Evolutionary conservation across 306 rosid genomes (phyloP).

Genomic region (Styphnolobium japonicum): DNA sequence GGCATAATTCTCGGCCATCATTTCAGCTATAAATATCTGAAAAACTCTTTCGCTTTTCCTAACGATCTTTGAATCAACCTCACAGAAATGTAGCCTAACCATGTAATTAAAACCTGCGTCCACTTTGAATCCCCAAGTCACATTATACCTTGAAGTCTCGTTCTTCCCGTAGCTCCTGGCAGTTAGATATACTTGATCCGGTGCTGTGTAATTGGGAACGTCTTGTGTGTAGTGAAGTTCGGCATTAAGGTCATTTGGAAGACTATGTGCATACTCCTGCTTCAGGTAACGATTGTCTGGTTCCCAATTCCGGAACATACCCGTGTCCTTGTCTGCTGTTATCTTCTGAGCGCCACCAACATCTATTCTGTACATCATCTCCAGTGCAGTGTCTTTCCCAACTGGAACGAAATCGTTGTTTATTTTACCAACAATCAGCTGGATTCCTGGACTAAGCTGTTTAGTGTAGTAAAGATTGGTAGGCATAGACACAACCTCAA

Average conservation of each 20-base stretch:
- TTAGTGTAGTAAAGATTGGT: conserved; percentile 24
- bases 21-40: not conserved
- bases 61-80: not conserved
- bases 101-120: not conserved
- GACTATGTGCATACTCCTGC: not conserved
- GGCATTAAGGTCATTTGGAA: not conserved
- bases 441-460: not conserved
- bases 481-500: conserved; percentile 41
- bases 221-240: not conserved
- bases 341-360: not conserved
- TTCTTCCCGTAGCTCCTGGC: not conserved
- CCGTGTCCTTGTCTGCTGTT: not conserved
- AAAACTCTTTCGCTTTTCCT: not conserved
- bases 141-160: not conserved
- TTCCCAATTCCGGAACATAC: not conserved
- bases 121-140: not conserved
- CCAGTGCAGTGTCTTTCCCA: not conserved
- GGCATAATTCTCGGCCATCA: not conserved
- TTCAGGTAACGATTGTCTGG: not conserved
- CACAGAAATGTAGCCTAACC: not conserved
- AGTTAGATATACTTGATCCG: not conserved
- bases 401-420: not conserved
- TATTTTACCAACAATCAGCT: not conserved
- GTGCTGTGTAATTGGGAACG: not conserved
- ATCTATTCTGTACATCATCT: not conserved